These are phyloP conservation scores for Myxozyma nipponensis DNA, from an alignment of 805 yeast species.

Conservation along the genomic window DNA sequence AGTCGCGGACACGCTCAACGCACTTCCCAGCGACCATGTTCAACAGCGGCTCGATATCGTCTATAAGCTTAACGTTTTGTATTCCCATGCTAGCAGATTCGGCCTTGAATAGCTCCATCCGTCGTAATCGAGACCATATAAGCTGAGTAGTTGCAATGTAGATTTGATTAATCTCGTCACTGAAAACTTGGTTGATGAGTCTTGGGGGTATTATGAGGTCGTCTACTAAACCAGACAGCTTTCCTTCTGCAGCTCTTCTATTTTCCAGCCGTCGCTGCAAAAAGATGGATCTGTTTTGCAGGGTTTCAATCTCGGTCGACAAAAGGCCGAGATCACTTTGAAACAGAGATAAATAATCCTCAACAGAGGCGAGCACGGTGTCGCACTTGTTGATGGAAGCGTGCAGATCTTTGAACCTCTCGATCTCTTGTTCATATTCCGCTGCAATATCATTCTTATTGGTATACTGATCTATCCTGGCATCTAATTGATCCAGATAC, in stretches of 20 bases:
- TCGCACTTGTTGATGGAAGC: constrained; percentile 26
- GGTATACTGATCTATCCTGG: not conserved
- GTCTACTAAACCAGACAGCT: constrained; percentile 69
- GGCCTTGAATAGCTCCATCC: constrained; percentile 46
- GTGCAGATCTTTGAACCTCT: constrained; percentile 22
- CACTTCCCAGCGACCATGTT: constrained; percentile 41
- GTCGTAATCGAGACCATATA: constrained; percentile 54
- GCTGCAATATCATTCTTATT: not conserved
- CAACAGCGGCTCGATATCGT: constrained; percentile 20
- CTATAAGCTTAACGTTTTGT: constrained; percentile 5
- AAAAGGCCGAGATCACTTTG: constrained; percentile 53
- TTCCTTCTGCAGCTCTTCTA: constrained; percentile 48
- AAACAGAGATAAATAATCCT: constrained; percentile 51
- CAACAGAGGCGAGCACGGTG: constrained; percentile 29
- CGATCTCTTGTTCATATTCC: constrained; percentile 21
- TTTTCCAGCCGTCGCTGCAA: constrained; percentile 47
- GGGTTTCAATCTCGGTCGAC: constrained; percentile 57
- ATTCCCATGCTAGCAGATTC: constrained; percentile 18
- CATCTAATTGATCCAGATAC: constrained; percentile 2
- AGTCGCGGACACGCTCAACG: constrained; percentile 72
- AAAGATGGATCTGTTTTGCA: constrained; percentile 51
- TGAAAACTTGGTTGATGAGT: constrained; percentile 53
- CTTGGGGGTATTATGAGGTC: constrained; percentile 75
- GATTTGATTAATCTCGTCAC: constrained; percentile 51
- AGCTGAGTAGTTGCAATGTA: constrained; percentile 55